These are phyloP conservation scores for Cardamine chenopodiifolia DNA, from an alignment of 345 rosid species.

Conservation along the genomic window DNA sequence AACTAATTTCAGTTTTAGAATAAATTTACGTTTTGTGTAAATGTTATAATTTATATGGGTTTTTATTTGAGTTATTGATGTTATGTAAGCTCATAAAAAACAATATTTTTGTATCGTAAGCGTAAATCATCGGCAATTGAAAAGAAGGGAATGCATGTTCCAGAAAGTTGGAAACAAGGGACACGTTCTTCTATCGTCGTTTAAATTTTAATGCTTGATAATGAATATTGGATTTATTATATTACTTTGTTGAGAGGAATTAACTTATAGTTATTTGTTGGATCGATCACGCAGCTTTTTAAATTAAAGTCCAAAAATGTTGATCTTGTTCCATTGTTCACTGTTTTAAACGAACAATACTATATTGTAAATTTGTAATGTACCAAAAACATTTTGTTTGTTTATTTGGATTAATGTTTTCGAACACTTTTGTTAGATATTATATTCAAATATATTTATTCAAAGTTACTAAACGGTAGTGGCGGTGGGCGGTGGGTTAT, in stretches of 20 bases:
- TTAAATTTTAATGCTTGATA: neutral
- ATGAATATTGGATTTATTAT: slow-evolving; percentile 24
- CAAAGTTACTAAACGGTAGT: neutral
- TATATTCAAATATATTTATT: slow-evolving; percentile 3
- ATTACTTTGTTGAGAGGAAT: slow-evolving; percentile 21
- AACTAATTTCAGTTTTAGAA: too few species aligned
- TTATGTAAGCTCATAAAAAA: neutral
- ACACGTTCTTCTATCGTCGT: slow-evolving; percentile 28
- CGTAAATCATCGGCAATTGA: slow-evolving; percentile 6
- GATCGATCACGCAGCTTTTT: slow-evolving; percentile 35
- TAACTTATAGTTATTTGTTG: slow-evolving; percentile 9
- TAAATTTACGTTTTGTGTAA: neutral
- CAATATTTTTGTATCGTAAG: neutral
- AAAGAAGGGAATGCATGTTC: slow-evolving; percentile 3
- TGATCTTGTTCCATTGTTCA: slow-evolving; percentile 27
- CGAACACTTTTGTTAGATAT: neutral
- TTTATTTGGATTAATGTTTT: slow-evolving; percentile 12
- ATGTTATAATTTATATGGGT: neutral
- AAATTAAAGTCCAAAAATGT: slow-evolving; percentile 18
- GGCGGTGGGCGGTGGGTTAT: slow-evolving; percentile 1
- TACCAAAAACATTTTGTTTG: slow-evolving; percentile 30
- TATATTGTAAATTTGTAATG: slow-evolving; percentile 15
- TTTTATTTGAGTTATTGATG: neutral
- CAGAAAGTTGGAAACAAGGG: slow-evolving; percentile 28
- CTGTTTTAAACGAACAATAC: slow-evolving; percentile 31